Base-by-base conservation (phyloP, 352 stramenopile species). In the Detonula confervacea region DNA sequence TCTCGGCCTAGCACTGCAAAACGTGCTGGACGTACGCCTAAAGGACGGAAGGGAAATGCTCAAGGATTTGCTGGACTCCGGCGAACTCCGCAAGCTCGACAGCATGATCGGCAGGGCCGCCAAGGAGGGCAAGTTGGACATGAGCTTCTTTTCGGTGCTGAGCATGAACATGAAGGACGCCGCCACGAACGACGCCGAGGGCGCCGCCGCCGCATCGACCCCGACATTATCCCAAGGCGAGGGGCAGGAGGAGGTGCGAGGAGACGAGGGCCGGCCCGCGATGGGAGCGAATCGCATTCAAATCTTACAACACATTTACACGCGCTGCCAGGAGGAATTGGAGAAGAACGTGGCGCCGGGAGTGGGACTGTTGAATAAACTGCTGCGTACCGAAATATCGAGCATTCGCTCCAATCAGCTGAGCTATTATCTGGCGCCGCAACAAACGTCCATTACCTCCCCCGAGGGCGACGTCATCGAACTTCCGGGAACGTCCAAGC, bases 31-130 rank as follows among this genome's bases (percentile, higher is more conserved):
- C 57, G 61, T 33, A 20, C 77, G 69, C 33, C 59, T 93, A 2
- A 30, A 72, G 25, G 52, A 60, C 22, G 88, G 81, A 39, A 71
- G 81, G 16, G 59, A 81, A 56, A 67, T 87, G 7, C 56, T 93
- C 1, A 37, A 56, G 6, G 47, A 76, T 16, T 70, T 94, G n/a
- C 63, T 93, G 30, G 77, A 91, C 51, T 86, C 85, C 51, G 89
- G 89, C 20, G 91, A 95, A 66, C 86, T 95, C 35, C 88, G 90
- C 22, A 93, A 93, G 66, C 70, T 95, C 11, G 91, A 95, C 81
- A 77, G 77, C 18, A 65, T 84, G 22, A 94, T 95, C 74, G 86
- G 87, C 14, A 92, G 90, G 37, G 69, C 88, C 8, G 81, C 83
- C 39, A 75, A 81, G 22, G 82, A 88, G 30, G 87, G 87, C 27